Conservation (phyloP, 768 basidiomycete genomes). For the Mycena haematopus region DNA sequence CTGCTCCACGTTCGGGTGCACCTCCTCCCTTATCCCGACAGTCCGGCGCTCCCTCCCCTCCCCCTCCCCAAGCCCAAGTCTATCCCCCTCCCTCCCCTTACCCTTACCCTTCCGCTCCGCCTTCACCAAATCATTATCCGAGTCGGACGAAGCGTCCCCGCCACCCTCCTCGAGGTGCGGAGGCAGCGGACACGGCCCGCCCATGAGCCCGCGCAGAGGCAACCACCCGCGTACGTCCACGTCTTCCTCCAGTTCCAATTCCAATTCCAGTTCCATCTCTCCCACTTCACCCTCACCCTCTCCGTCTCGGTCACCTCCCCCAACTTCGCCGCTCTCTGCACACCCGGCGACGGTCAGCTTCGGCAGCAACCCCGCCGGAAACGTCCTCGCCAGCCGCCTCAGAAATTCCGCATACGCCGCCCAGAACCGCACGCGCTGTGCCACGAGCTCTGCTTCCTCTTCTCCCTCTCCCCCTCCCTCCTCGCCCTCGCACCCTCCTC, state of each 20-base stretch:
- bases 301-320: background rate
- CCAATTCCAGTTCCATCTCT: conserved; percentile 55
- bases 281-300: background rate
- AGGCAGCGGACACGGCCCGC: conserved; percentile 13
- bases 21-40: conserved; percentile 40
- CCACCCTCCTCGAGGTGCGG: background rate
- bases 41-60: conserved; percentile 29
- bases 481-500: conserved; percentile 29
- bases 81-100: conserved; percentile 17
- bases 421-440: conserved; percentile 69
- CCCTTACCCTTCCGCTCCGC: background rate
- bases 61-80: too few species aligned
- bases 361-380: conserved; percentile 71
- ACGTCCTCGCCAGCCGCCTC: conserved; percentile 62
- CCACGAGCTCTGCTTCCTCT: conserved; percentile 40
- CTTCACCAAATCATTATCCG: background rate
- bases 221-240: conserved; percentile 86
- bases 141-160: background rate
- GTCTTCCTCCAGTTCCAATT: conserved; percentile 85
- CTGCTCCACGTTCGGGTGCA: conserved; percentile 93
- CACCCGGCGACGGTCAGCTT: conserved; percentile 43
- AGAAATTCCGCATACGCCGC: conserved; percentile 69
- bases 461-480: conserved; percentile 34
- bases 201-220: conserved; percentile 59
- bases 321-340: background rate